Conservation (phyloP, 2,329 filamentous ascomycete genomes). For the Nemania sp. region DNA sequence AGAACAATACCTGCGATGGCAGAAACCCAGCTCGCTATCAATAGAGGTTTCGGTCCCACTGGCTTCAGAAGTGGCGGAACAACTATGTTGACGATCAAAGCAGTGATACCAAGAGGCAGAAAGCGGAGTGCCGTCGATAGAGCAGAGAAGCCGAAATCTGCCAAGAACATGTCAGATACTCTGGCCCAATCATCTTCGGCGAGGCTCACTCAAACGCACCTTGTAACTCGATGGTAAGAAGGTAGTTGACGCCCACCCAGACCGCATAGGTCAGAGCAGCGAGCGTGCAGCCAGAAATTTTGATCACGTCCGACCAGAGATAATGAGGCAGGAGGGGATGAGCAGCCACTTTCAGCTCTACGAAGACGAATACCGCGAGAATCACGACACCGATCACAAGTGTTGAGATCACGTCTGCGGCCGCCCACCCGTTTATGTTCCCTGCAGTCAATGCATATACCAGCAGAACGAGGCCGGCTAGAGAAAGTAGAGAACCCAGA, state of each 20-base stretch:
- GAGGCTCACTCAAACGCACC: neutral
- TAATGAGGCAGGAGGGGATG: slow-evolving; percentile 2
- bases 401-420: slow-evolving; percentile 1
- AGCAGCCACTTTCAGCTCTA: neutral
- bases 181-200: neutral
- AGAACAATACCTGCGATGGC: slow-evolving; percentile 4
- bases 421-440: neutral
- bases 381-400: neutral
- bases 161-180: neutral
- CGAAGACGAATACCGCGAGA: neutral
- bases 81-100: slow-evolving; percentile 1
- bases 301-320: neutral
- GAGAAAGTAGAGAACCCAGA: neutral
- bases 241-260: slow-evolving; percentile 2
- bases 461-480: neutral
- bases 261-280: slow-evolving; percentile 4
- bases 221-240: slow-evolving; percentile 5
- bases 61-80: slow-evolving; percentile 3
- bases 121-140: slow-evolving; percentile 3
- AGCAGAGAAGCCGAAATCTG: slow-evolving; percentile 5
- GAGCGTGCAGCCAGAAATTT: neutral
- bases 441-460: slow-evolving; percentile 1
- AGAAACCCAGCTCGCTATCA: slow-evolving; percentile 4
- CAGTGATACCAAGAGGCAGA: slow-evolving; percentile 10
- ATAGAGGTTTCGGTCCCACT: neutral